phyloP scores from a whole-genome alignment of 2,329 filamentous ascomycete genomes.

The Myotisia sp. region DNA sequence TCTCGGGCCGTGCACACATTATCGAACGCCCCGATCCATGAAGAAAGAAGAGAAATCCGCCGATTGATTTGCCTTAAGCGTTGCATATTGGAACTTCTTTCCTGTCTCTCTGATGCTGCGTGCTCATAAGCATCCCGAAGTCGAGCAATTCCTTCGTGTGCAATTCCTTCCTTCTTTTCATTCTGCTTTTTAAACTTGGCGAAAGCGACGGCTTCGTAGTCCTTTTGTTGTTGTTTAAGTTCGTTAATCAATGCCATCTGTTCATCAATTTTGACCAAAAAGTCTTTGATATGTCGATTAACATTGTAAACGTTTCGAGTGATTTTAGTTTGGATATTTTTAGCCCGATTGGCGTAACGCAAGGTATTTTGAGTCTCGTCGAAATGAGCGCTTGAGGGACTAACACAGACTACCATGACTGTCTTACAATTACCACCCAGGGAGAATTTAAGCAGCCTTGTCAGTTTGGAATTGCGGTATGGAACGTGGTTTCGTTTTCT shows the following conservation, averaged over 20 bases:
- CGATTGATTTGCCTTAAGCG: constrained; percentile 70
- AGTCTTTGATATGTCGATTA: constrained; percentile 97
- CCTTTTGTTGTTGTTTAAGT: constrained; percentile 80
- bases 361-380: constrained; percentile 97
- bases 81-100: constrained; percentile 66
- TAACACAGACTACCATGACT: constrained; percentile 98
- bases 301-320: constrained; percentile 99
- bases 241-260: constrained; percentile 96
- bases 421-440: constrained; percentile 96
- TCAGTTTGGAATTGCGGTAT: constrained; percentile 95
- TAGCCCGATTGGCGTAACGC: constrained; percentile 90
- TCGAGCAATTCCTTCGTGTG: constrained; percentile 64
- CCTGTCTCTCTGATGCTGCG: constrained; percentile 59
- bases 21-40: constrained; percentile 89
- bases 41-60: constrained; percentile 70
- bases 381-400: constrained; percentile 88
- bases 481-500: constrained; percentile 87
- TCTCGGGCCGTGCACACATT: constrained; percentile 58
- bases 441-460: constrained; percentile 87
- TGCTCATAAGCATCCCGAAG: constrained; percentile 76
- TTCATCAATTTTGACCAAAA: constrained; percentile 97
- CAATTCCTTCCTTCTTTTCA: constrained; percentile 64
- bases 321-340: constrained; percentile 99
- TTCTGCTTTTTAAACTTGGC: constrained; percentile 81
- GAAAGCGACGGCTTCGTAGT: constrained; percentile 68